Conservation (phyloP, 2,329 filamentous ascomycete genomes). For the Fusarium chlamydosporum region DNA sequence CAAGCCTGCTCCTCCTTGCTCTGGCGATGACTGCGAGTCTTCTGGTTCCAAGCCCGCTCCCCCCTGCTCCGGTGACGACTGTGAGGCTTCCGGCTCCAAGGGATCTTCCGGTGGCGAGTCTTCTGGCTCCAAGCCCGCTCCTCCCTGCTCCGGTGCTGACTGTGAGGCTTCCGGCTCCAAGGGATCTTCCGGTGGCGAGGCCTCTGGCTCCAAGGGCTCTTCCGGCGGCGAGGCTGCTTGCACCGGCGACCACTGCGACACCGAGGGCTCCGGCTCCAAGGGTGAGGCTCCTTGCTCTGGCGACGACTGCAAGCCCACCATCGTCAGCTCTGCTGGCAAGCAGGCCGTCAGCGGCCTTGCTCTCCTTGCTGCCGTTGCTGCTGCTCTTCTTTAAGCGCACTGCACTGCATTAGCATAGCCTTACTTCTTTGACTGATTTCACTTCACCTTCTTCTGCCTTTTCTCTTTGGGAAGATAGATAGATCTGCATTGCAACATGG, state of each 20-base stretch:
- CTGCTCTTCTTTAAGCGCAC: slow-evolving; percentile 36
- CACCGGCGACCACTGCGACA: neutral
- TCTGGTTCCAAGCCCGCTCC: neutral
- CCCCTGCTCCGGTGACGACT: neutral
- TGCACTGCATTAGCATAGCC: neutral
- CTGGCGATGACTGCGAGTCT: neutral
- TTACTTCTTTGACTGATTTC: neutral
- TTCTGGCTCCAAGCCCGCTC: neutral
- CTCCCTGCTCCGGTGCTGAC: neutral
- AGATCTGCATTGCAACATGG: slow-evolving; percentile 12
- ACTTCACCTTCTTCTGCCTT: slow-evolving; percentile 20
- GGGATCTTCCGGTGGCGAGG: neutral
- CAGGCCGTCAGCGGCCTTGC: slow-evolving; percentile 43
- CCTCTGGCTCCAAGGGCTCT: neutral
- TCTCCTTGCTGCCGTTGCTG: slow-evolving; percentile 38
- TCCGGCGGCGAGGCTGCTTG: slow-evolving; percentile 2
- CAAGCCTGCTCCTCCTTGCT: neutral
- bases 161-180: neutral
- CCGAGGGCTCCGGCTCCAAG: neutral
- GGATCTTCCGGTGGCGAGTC: accelerated
- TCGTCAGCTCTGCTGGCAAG: slow-evolving; percentile 39
- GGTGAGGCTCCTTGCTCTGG: slow-evolving; percentile 3
- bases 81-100: neutral
- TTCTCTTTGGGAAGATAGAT: slow-evolving; percentile 22
- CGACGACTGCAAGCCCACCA: slow-evolving; percentile 28